These are phyloP conservation scores for Moringa oleifera DNA, from an alignment of 345 rosid species.

Conservation along the genomic window DNA sequence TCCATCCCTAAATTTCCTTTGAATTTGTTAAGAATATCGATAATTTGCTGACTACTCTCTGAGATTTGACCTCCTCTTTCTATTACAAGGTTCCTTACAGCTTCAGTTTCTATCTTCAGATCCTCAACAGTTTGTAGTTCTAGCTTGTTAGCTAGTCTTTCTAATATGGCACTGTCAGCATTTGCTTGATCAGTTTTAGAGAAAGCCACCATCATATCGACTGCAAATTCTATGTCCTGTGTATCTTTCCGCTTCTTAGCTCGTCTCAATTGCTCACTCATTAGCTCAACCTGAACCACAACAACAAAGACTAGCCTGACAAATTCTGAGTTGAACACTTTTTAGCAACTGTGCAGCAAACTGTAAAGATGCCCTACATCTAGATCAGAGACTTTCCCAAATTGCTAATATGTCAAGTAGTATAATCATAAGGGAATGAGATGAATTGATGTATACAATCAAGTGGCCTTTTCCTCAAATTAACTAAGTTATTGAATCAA, in stretches of 20 bases:
- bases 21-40: constrained; percentile 64
- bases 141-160: constrained; percentile 71
- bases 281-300: constrained; percentile 41
- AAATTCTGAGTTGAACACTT: neutral
- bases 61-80: constrained; percentile 30
- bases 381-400: neutral
- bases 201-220: constrained; percentile 72
- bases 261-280: constrained; percentile 42
- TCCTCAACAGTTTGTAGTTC: constrained; percentile 51
- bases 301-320: neutral
- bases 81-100: constrained; percentile 40
- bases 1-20: constrained; percentile 53
- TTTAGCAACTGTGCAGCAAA: neutral
- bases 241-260: constrained; percentile 70
- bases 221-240: constrained; percentile 75
- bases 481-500: neutral
- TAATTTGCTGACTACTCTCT: constrained; percentile 47
- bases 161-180: constrained; percentile 59
- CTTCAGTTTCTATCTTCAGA: constrained; percentile 50
- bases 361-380: neutral
- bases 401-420: neutral
- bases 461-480: neutral
- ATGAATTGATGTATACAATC: neutral
- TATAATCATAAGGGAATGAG: neutral
- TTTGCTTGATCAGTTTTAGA: constrained; percentile 54